Base-by-base conservation (phyloP, 2,329 filamentous ascomycete species). In the Phaeosphaeriaceae sp. region DNA sequence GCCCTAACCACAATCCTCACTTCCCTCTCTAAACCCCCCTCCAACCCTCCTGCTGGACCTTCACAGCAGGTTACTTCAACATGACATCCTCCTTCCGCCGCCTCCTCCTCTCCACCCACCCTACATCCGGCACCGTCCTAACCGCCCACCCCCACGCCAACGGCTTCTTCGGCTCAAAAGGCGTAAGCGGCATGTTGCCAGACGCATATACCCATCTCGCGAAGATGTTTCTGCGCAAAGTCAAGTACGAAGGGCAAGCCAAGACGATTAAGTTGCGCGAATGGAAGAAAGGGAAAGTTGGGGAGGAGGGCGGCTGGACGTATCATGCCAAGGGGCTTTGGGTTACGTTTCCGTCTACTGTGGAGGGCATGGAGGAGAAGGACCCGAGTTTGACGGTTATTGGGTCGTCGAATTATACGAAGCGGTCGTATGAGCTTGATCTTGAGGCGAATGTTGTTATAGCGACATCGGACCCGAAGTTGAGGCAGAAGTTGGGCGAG, bases 11-110 rank as follows among this genome's bases (percentile, higher is more conserved):
- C 83, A 37, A 83, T 97, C 32, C 81, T 97, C 3, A 82, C 82
- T 32, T 82, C 95, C 20, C 81, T 97, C 3, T 81, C 87, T 0
- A 76, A 73, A 0, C 82, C 88, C 0, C 76, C 81, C 89, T 90
- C 63, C 77, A 80, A 8, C 81, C 84, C 28, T 89, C 89, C 0
- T 87, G 85, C 12, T 99, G 94, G 94, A 94, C 91, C 0, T 97
- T 99, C 72, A 97, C 94, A 1, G 94, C 94, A 0, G 94, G 94
- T 43, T 99, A 99, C 77, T 99, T 99, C 78, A 99, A 99, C 77
- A 96, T 96, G 47, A 92, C 92, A 6, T 88, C 92, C 0, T 86
- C 87, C 3, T 83, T 97, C 16, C 92, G 90, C 2, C 83, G 87
- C 32, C 83, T 96, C 0, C 80, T 99, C 0, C 85, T 99, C 26